These are phyloP conservation scores for Tuber calosporum DNA, from an alignment of 495 filamentous ascomycete species.

Conservation along the genomic window DNA sequence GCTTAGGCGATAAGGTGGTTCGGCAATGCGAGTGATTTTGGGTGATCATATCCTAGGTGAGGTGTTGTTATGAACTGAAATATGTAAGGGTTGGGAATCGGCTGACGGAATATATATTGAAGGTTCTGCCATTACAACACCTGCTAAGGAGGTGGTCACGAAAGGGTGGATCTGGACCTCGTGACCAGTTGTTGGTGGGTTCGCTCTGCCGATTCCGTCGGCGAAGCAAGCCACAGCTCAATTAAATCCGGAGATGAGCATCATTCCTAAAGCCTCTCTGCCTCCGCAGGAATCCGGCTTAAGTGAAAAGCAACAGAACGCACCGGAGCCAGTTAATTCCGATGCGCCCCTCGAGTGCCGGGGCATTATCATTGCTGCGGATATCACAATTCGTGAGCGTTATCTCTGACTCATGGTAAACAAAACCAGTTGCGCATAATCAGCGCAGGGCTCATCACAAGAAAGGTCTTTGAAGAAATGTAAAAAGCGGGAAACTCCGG, in stretches of 20 bases:
- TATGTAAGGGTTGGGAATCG: background rate
- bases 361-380: slow-evolving; percentile 1
- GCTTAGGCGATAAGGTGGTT: background rate
- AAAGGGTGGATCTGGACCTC: background rate
- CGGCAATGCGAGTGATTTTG: background rate
- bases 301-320: background rate
- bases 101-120: background rate
- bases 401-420: slow-evolving; percentile 4
- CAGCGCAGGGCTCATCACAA: background rate
- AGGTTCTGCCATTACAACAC: background rate
- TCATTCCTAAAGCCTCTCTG: background rate
- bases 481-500: background rate
- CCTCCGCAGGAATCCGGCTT: background rate
- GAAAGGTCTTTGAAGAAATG: background rate
- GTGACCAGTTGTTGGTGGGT: background rate
- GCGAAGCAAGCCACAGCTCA: background rate
- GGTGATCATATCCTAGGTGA: background rate
- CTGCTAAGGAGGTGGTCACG: background rate
- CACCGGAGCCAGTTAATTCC: slow-evolving; percentile 1
- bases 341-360: background rate
- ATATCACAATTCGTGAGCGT: slow-evolving; percentile 1
- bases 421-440: slow-evolving; percentile 1
- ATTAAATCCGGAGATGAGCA: slow-evolving; percentile 2
- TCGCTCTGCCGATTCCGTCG: background rate
- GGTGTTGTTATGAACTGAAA: background rate